Base-by-base conservation (phyloP, 1,284 basidiomycete species). In the Leccinum solheimii region DNA sequence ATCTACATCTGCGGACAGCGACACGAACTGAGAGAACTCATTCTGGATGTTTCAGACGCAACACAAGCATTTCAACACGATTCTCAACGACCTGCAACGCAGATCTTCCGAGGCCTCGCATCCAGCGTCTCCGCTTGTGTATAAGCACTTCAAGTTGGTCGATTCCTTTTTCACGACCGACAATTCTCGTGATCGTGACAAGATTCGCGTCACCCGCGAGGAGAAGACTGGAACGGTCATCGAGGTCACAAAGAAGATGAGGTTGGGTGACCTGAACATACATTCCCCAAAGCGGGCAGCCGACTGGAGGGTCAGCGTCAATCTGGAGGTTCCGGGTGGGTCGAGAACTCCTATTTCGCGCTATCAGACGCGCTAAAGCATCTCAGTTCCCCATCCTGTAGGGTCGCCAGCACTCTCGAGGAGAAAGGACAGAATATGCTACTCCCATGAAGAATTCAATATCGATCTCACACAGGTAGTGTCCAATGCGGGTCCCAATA, bases 401-500 rank as follows among this genome's bases (percentile, higher is more conserved):
- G 88, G 88, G 3, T 73, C 80, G 4, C 77, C 86, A 0, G 80
- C 80, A 2, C 79, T 83, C 66, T 82, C 83, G 32, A 85, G 93
- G 63, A 83, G 84, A 77, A 99, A 97, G 78, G 95, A 99, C 75
- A 83, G 97, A 40, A 82, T 98, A 70, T 93, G 92, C 67, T 99
- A 99, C 74, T 80, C 87, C 2, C 96, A 98, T 76, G 94, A 98
- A 77, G 88, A 96, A 64, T 95, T 94, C 73, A 84, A 84, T 67
- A 90, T 99, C 65, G 97, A 99, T 77, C 82, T 99, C 53, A 99
- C 97, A 0, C 94, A 96, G 75, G 97, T 99, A 55, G 86, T 85
- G 7, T 80, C 87, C 13, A 77, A 34, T 10, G 66, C 74, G 11
- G 75, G 80, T 9, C 74, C 81, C 1, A 80, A 76, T 61, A 75